Evolutionary conservation across 1,139 yeast species (phyloP).

Genomic region (Taphrina communis): DNA sequence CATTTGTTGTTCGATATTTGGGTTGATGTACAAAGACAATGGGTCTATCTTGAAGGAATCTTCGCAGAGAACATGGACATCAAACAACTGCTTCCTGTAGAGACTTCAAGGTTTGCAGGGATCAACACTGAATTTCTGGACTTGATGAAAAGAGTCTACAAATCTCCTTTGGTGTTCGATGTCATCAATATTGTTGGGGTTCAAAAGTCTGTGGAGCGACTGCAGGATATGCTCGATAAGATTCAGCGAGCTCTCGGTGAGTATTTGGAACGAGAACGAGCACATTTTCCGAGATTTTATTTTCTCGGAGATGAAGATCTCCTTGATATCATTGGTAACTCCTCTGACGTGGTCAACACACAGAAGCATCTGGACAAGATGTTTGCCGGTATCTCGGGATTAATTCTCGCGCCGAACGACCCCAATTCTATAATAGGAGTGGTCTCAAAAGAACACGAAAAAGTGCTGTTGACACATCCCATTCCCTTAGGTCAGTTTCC

Average conservation of each 20-base stretch:
- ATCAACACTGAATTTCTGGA: conserved; percentile 67
- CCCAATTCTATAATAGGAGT: conserved; percentile 57
- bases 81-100: conserved; percentile 68
- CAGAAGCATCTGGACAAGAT: conserved; percentile 72
- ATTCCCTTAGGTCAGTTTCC: conserved; percentile 58
- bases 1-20: conserved; percentile 67
- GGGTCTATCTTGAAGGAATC: conserved; percentile 85
- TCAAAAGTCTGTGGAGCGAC: conserved; percentile 58
- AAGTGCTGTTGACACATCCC: conserved; percentile 56
- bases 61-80: conserved; percentile 66
- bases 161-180: conserved; percentile 63
- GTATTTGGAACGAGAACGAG: conserved; percentile 80
- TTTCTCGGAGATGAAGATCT: conserved; percentile 92
- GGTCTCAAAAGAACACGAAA: conserved; percentile 69
- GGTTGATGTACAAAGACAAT: conserved; percentile 86
- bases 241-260: conserved; percentile 74
- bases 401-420: conserved; percentile 55
- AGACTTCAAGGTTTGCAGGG: conserved; percentile 69
- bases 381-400: conserved; percentile 67
- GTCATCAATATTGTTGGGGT: conserved; percentile 63
- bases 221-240: conserved; percentile 62
- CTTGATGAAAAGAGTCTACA: conserved; percentile 60
- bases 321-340: conserved; percentile 77
- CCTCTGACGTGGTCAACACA: conserved; percentile 58
- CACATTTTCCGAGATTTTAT: conserved; percentile 77